Conservation (phyloP, 495 filamentous ascomycete genomes). For the Hypoxylon rickii region DNA sequence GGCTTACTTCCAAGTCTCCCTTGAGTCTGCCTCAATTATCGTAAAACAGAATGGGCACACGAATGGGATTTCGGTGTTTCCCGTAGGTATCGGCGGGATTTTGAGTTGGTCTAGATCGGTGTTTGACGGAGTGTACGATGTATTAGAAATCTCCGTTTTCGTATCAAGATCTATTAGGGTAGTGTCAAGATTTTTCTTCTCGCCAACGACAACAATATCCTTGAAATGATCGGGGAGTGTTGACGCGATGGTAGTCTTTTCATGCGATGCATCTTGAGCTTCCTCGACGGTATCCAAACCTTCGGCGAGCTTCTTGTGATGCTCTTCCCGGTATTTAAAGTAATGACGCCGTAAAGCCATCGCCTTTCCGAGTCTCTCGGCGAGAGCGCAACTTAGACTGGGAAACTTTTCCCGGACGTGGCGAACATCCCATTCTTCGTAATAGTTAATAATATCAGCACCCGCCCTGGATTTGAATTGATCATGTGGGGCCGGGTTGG, state of each 20-base stretch:
- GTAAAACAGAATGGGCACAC: constrained; percentile 42
- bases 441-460: constrained; percentile 26
- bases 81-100: constrained; percentile 15
- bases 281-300: constrained; percentile 17
- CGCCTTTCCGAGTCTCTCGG: constrained; percentile 43
- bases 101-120: not conserved
- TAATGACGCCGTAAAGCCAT: constrained; percentile 44
- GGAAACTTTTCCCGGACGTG: constrained; percentile 4
- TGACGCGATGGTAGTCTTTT: not conserved
- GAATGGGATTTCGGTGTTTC: constrained; percentile 28
- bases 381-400: constrained; percentile 37
- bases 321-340: constrained; percentile 46
- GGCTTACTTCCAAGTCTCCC: constrained; percentile 35
- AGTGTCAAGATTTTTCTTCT: not conserved
- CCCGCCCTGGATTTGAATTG: constrained; percentile 33
- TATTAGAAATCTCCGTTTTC: not conserved
- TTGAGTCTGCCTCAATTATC: constrained; percentile 29
- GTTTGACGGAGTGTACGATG: not conserved
- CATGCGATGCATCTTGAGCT: not conserved
- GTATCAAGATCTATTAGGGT: not conserved
- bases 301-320: constrained; percentile 39
- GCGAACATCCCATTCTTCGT: not conserved
- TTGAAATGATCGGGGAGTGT: not conserved
- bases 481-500: constrained; percentile 43
- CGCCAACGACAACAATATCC: not conserved